These are phyloP conservation scores for Phlegmacium glaucopus DNA, from an alignment of 768 basidiomycete species.

Conservation along the genomic window DNA sequence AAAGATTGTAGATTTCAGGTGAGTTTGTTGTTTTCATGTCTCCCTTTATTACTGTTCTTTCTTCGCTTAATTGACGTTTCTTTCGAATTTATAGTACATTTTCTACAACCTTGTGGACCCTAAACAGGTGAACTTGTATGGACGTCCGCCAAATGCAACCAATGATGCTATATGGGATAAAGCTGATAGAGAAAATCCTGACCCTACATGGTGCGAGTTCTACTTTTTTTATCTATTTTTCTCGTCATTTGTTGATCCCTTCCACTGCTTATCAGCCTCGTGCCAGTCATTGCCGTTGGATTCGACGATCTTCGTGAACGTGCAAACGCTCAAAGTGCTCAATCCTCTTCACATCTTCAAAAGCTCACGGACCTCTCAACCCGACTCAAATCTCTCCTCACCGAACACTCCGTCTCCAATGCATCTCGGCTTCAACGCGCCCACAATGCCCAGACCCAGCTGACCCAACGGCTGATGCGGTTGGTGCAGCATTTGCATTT, in stretches of 20 bases:
- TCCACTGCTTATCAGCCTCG: constrained; percentile 44
- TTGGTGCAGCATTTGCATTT: constrained; percentile 77
- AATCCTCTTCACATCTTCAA: constrained; percentile 64
- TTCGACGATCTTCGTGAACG: constrained; percentile 80
- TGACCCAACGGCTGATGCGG: constrained; percentile 64
- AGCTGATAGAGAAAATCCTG: constrained; percentile 78
- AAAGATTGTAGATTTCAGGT: constrained; percentile 82
- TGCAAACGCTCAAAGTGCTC: constrained; percentile 69
- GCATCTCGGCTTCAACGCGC: constrained; percentile 64
- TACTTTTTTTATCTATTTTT: background rate
- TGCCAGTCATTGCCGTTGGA: constrained; percentile 76
- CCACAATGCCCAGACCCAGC: constrained; percentile 59
- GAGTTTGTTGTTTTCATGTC: constrained; percentile 12
- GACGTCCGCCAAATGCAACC: constrained; percentile 66
- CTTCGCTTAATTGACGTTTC: background rate
- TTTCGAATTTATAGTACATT: constrained; percentile 47
- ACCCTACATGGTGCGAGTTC: constrained; percentile 63
- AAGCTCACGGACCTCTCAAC: constrained; percentile 69
- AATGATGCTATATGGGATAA: constrained; percentile 77
- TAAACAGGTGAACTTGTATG: constrained; percentile 58
- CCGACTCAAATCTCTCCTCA: constrained; percentile 56
- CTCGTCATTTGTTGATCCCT: background rate
- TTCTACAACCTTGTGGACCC: constrained; percentile 87
- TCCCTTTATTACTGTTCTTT: no score
- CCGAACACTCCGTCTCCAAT: constrained; percentile 64